Evolutionary conservation across 1,284 basidiomycete genomes (phyloP).

Genomic region (Gomphus bonarii): DNA sequence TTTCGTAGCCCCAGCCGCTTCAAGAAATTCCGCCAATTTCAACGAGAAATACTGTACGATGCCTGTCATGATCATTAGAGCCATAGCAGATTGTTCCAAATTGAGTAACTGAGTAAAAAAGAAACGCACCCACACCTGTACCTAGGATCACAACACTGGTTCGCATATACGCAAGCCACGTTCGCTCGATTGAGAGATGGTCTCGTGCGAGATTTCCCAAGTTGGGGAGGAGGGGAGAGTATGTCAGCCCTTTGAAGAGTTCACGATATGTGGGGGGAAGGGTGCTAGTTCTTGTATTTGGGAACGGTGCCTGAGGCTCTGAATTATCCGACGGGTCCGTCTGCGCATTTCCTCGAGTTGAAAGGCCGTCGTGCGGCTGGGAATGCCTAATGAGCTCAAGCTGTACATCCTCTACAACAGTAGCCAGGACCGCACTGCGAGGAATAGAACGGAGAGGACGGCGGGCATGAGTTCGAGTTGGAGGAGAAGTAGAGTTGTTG

Average conservation of each 20-base stretch:
- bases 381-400: no score
- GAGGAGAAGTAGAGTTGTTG: no score
- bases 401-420: no score
- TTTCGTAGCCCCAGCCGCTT: neutral
- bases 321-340: neutral
- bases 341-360: no score
- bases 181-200: slow-evolving; percentile 48
- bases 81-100: neutral
- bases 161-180: slow-evolving; percentile 48
- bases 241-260: neutral
- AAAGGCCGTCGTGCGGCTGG: no score
- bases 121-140: slow-evolving; percentile 30
- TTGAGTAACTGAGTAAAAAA: neutral
- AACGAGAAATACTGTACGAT: neutral
- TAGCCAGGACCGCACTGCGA: no score
- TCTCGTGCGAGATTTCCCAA: slow-evolving; percentile 50
- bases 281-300: neutral
- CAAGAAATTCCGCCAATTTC: neutral
- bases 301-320: neutral
- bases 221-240: slow-evolving; percentile 31
- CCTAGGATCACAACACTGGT: slow-evolving; percentile 48
- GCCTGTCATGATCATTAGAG: neutral
- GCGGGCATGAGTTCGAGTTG: no score
- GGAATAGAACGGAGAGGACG: no score
- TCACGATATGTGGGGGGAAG: neutral